Conservation (phyloP, 192 early-diverging fungal genomes). For the Coemansia sp. region DNA sequence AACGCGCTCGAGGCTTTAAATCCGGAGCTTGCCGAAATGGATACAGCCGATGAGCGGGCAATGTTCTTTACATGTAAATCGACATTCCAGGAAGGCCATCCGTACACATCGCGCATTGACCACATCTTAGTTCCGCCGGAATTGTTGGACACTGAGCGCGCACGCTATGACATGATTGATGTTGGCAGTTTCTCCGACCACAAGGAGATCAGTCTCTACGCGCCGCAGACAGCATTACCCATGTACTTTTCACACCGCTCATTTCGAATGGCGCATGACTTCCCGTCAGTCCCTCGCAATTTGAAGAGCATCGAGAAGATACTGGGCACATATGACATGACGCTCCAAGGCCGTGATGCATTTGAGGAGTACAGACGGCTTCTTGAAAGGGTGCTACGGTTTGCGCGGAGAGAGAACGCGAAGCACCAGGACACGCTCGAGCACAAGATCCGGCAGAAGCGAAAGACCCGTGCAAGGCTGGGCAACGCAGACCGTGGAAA, state of each 20-base stretch:
- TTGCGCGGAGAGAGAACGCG: background rate
- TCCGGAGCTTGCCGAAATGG: background rate
- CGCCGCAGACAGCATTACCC: slow-evolving; percentile 38
- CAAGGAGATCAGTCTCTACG: background rate
- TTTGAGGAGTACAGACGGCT: background rate
- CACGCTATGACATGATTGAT: background rate
- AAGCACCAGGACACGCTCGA: background rate
- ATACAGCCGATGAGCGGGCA: slow-evolving; percentile 33
- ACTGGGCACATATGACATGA: background rate
- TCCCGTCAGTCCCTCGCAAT: background rate
- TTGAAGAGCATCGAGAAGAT: background rate
- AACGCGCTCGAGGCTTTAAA: background rate
- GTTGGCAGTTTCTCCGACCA: background rate
- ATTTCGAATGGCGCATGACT: background rate
- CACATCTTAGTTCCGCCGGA: background rate
- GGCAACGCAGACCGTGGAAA: background rate
- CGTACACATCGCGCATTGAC: background rate
- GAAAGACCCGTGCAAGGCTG: background rate
- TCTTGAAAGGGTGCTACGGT: background rate
- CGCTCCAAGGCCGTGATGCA: background rate
- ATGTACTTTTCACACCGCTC: background rate
- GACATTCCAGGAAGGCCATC: background rate
- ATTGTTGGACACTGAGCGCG: background rate
- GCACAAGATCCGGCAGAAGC: background rate
- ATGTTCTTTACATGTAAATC: background rate